Evolutionary conservation across 352 stramenopile species (phyloP).

Genomic region (Globisporangium viniferum): DNA sequence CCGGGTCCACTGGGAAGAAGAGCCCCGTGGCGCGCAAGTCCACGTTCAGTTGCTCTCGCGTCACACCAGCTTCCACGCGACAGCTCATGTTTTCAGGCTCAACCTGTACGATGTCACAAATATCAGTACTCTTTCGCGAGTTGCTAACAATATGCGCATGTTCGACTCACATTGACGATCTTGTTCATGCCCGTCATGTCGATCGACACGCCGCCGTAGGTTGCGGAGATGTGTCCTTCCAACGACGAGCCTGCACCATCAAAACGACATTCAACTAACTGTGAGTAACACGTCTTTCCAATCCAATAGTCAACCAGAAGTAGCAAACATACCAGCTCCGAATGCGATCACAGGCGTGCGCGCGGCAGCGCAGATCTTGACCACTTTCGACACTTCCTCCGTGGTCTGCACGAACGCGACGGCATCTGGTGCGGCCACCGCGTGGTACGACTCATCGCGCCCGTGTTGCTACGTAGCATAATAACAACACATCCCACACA

Average conservation of each 20-base stretch:
- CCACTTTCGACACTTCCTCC: constrained; percentile 86
- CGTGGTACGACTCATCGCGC: constrained; percentile 91
- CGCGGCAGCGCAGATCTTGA: constrained; percentile 86
- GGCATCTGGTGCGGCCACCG: constrained; percentile 71
- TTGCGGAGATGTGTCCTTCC: constrained; percentile 94
- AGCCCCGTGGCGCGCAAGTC: constrained; percentile 85
- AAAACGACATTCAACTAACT: background rate
- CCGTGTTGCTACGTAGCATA: constrained; percentile 69
- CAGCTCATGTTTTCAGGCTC: constrained; percentile 88
- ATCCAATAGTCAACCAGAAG: background rate
- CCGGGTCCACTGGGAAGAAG: constrained; percentile 97
- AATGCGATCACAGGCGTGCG: constrained; percentile 94
- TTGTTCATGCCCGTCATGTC: constrained; percentile 87
- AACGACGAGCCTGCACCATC: constrained; percentile 55
- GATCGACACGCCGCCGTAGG: constrained; percentile 89
- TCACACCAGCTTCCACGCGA: constrained; percentile 93
- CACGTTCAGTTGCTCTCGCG: constrained; percentile 90
- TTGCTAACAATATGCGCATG: background rate
- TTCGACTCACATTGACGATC: constrained; percentile 38
- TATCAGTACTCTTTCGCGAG: background rate
- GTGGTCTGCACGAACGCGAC: constrained; percentile 86
- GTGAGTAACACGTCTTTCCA: background rate
- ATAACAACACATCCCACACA: background rate
- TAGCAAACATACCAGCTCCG: constrained; percentile 44
- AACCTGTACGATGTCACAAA: constrained; percentile 20